Evolutionary conservation across 805 yeast genomes (phyloP).

Genomic region (Schizosaccharomyces japonicus): DNA sequence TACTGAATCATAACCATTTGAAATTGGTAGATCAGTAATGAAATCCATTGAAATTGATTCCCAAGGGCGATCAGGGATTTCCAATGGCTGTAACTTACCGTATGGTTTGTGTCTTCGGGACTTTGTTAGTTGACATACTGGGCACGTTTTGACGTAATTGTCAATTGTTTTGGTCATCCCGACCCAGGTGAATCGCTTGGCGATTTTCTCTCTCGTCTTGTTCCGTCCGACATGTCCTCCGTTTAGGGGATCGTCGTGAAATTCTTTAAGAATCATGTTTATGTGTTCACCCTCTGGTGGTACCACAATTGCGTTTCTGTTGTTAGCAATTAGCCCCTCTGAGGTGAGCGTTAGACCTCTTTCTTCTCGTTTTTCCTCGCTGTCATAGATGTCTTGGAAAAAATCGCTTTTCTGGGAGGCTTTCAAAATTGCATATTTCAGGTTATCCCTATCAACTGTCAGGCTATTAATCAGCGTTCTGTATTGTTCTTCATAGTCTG

Average conservation of each 20-base stretch:
- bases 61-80: constrained; percentile 9
- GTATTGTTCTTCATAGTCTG: background rate
- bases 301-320: too few relatives aligned
- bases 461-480: too few relatives aligned
- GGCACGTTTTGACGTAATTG: background rate
- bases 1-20: constrained; percentile 7
- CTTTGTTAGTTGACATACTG: background rate
- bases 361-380: too few relatives aligned
- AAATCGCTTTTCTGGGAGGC: too few relatives aligned
- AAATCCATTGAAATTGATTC: constrained; percentile 9
- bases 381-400: too few relatives aligned
- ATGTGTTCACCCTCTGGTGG: too few relatives aligned
- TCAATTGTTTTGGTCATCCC: background rate
- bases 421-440: too few relatives aligned
- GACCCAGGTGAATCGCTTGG: background rate
- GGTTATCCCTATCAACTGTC: too few relatives aligned
- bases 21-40: constrained; percentile 8
- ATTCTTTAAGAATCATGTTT: too few relatives aligned
- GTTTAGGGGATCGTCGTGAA: background rate
- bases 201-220: background rate
- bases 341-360: too few relatives aligned
- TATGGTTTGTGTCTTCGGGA: background rate
- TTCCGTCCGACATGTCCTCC: background rate
- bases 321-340: too few relatives aligned
- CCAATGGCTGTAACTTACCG: constrained; percentile 9